These are phyloP conservation scores for Trichomonas tenax DNA, from an alignment of 208 protist genomes.

Conservation along the genomic window DNA sequence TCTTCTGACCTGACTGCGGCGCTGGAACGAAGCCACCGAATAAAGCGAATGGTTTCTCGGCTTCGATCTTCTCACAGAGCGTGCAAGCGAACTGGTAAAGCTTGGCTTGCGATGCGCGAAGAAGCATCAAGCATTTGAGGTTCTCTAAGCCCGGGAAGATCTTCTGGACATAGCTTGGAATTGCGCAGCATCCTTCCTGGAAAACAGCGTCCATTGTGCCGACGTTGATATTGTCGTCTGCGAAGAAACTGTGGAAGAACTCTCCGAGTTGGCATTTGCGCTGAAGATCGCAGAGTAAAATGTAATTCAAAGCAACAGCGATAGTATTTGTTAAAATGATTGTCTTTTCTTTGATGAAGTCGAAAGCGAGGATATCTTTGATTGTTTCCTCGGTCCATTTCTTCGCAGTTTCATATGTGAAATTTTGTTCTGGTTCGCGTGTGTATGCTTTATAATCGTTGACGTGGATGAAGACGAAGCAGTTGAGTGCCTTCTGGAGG, in stretches of 20 bases:
- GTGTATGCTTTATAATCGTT: background rate
- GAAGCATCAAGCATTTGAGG: background rate
- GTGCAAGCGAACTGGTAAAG: background rate
- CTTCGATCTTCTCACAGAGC: background rate
- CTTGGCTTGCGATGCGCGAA: background rate
- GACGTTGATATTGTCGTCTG: background rate
- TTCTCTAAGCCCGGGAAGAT: background rate
- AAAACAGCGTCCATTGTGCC: background rate
- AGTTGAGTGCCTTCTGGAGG: background rate
- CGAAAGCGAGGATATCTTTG: background rate
- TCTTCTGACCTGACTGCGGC: background rate
- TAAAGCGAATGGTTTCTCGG: background rate
- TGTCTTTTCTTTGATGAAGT: background rate
- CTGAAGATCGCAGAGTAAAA: background rate
- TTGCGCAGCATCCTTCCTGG: background rate
- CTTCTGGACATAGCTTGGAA: background rate
- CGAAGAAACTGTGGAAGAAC: background rate
- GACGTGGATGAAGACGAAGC: background rate
- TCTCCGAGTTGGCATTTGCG: background rate
- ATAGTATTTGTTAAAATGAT: background rate
- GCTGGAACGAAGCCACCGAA: slow-evolving; percentile 2
- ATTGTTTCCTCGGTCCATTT: background rate
- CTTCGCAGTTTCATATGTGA: background rate
- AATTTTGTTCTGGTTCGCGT: background rate
- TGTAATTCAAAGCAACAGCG: background rate